Base-by-base conservation (phyloP, 2,329 filamentous ascomycete species). In the Ampelomyces quisqualis region DNA sequence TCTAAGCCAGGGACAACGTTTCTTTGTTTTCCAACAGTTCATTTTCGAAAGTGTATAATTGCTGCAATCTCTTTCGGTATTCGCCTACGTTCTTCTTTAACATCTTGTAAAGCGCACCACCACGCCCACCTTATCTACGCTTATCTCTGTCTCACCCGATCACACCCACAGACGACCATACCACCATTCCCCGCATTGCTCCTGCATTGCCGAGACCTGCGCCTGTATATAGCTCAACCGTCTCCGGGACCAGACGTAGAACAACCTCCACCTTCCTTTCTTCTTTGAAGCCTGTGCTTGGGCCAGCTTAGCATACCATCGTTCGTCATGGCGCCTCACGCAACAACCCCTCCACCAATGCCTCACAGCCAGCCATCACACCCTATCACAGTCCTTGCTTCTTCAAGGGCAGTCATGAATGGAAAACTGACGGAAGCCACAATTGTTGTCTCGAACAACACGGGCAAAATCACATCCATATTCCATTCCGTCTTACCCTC, bases 401-500 rank as follows among this genome's bases (percentile, higher is more conserved):
- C 93, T 1, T 86, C 85, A 18, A 81, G 90, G 57, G 88, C 88
- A 42, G 82, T 97, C 35, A 76, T 97, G 56, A 85, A 85, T 31
- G 83, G 86, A 43, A 77, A 81, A 29, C 71, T 95, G 31, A 89
- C 86, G 2, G 84, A 90, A 14, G 91, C 89, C 43, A 95, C 90
- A 9, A 82, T 98, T 44, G 77, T 85, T 40, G 75, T 96, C 55
- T 95, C 88, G 2, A 79, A 81, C 5, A 65, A 67, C 28, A 90
- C 88, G 0, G 93, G 93, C 61, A 95, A 90, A 72, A 94, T 97
- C 59, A 77, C 85, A 30, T 82, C 84, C 2, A 79, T 95, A 47
- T 80, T 84, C 50, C 80, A 86, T 40, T 78, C 80, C 18, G 77
- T 96, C 35, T 76, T 95, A n/a, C 86, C 89, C 1, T 65, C 72